These are phyloP conservation scores for Porodaedalea pini DNA, from an alignment of 1,284 basidiomycete genomes.

Conservation along the genomic window DNA sequence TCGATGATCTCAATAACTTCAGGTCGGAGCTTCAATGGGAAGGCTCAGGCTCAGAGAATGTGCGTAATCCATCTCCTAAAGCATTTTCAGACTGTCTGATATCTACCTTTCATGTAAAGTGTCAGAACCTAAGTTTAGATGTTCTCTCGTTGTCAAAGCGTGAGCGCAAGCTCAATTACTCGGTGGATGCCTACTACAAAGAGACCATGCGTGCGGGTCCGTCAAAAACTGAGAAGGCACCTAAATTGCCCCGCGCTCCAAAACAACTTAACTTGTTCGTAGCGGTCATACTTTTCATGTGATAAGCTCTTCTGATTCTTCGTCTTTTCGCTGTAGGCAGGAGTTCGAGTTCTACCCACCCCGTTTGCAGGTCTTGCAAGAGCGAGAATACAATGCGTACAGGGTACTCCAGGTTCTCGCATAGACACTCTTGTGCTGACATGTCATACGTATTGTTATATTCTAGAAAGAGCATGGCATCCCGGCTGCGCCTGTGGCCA, in stretches of 20 bases:
- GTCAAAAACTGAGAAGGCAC: constrained; percentile 77
- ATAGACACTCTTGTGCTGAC: no score
- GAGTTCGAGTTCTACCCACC: constrained; percentile 98
- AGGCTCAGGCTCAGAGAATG: constrained; percentile 61
- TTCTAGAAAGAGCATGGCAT: constrained; percentile 69
- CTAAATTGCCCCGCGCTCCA: constrained; percentile 83
- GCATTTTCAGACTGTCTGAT: neutral
- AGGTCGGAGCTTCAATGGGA: constrained; percentile 96
- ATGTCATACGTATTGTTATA: no score
- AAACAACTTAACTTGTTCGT: constrained; percentile 83
- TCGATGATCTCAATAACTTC: constrained; percentile 97
- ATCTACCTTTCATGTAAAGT: constrained; percentile 34
- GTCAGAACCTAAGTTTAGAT: constrained; percentile 71
- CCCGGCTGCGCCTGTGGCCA: constrained; percentile 65
- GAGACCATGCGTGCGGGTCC: constrained; percentile 83
- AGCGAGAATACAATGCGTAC: constrained; percentile 81
- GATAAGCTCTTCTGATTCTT: neutral
- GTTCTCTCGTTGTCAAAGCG: constrained; percentile 93
- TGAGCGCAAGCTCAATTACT: constrained; percentile 95
- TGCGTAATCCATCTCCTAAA: constrained; percentile 17
- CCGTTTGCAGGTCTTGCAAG: constrained; percentile 79
- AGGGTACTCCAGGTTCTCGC: constrained; percentile 45
- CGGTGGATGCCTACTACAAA: constrained; percentile 91
- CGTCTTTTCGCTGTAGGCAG: constrained; percentile 57
- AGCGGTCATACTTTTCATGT: no score